Evolutionary conservation across 2,329 filamentous ascomycete species (phyloP).

Genomic region (Curvularia sp.): DNA sequence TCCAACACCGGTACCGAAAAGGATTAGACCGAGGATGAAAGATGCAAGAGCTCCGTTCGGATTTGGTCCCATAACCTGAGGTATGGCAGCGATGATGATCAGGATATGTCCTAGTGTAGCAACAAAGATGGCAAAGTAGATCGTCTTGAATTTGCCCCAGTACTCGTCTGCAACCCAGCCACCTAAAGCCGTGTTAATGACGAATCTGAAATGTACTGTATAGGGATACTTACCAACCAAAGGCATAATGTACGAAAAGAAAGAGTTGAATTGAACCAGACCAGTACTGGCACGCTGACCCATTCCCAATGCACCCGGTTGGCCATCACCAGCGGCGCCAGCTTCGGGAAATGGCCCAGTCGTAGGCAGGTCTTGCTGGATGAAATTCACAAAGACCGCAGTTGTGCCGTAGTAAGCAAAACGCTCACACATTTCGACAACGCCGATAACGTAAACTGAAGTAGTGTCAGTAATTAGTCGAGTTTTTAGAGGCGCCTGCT

Average conservation of each 20-base stretch:
- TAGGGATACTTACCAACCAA: constrained; percentile 28
- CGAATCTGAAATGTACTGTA: neutral
- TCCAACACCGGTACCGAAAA: constrained; percentile 54
- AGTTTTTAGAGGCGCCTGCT: neutral
- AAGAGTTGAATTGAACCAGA: constrained; percentile 32
- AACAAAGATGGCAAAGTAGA: constrained; percentile 61
- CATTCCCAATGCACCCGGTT: constrained; percentile 39
- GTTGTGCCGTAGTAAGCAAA: constrained; percentile 45
- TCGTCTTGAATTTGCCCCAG: constrained; percentile 65
- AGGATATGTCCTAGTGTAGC: constrained; percentile 64
- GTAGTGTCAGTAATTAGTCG: neutral
- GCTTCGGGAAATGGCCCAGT: constrained; percentile 57
- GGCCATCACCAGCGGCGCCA: constrained; percentile 50
- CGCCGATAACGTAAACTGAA: constrained; percentile 35
- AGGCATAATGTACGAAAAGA: constrained; percentile 36
- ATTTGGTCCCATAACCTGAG: constrained; percentile 50
- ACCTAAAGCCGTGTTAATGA: constrained; percentile 57
- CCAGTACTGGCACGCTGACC: constrained; percentile 38
- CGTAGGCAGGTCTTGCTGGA: constrained; percentile 56
- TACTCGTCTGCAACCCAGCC: constrained; percentile 66
- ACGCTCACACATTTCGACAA: constrained; percentile 42
- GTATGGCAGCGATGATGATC: constrained; percentile 60
- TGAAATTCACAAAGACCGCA: constrained; percentile 39
- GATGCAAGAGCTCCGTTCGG: constrained; percentile 53
- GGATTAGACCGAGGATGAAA: constrained; percentile 56